Percentiles rank a stretch among this genome's conserved stretches.
Evolutionary conservation across 768 basidiomycete genomes (phyloP).

Genomic region (Coprinopsis marcescibilis): DNA sequence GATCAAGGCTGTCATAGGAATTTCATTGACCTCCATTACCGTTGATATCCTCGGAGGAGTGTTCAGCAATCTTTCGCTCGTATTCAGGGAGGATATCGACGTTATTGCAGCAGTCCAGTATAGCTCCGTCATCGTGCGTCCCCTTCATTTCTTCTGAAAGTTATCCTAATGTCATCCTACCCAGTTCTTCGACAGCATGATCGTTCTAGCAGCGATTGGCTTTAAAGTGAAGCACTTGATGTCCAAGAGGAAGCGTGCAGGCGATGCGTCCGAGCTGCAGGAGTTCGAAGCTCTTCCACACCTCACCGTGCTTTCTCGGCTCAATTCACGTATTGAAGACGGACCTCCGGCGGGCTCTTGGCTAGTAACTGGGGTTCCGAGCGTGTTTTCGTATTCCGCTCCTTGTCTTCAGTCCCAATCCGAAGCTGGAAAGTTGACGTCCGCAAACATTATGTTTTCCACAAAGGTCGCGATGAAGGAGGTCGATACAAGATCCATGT

Average conservation of each 20-base stretch:
- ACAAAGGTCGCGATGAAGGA: no score
- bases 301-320: neutral
- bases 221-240: slow-evolving; percentile 36
- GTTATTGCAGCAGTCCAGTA: slow-evolving; percentile 58
- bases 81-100: slow-evolving; percentile 60
- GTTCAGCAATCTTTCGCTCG: slow-evolving; percentile 65
- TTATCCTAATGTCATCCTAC: neutral
- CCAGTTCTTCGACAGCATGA: slow-evolving; percentile 55
- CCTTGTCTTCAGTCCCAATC: no score
- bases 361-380: no score
- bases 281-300: neutral
- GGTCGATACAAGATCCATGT: no score
- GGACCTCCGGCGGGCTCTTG: no score
- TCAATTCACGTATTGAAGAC: no score
- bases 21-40: slow-evolving; percentile 63
- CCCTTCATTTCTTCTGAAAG: neutral
- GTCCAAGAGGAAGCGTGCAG: neutral
- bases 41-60: slow-evolving; percentile 68
- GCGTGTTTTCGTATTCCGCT: no score
- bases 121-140: slow-evolving; percentile 51
- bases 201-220: slow-evolving; percentile 55
- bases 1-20: slow-evolving; percentile 55
- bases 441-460: no score
- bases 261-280: neutral
- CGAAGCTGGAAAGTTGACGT: no score